Evolutionary conservation across 2,329 filamentous ascomycete species (phyloP).

Genomic region (Penicillium sp.): DNA sequence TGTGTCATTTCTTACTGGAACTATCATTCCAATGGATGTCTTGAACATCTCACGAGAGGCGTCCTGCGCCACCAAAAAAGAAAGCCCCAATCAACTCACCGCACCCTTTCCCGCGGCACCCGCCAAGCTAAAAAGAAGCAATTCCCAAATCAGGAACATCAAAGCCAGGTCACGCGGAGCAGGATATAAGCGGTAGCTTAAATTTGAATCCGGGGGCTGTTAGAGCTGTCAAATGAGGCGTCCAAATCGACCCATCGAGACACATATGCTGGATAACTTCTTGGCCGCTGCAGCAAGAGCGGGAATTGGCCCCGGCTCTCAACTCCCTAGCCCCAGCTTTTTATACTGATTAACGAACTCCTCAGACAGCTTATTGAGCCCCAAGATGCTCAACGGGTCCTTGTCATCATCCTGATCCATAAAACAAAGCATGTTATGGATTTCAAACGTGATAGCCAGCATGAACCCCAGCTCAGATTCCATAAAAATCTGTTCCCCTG

Average conservation of each 20-base stretch:
- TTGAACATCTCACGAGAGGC: not conserved
- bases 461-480: conserved; percentile 23
- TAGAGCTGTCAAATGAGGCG: not conserved
- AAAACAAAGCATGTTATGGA: conserved; percentile 24
- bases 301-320: not conserved
- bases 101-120: too few relatives aligned
- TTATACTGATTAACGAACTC: conserved; percentile 22
- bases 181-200: not conserved
- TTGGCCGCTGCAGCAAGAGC: conserved; percentile 6
- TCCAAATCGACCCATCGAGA: conserved; percentile 1
- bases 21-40: not conserved
- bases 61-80: too few relatives aligned
- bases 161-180: too few relatives aligned
- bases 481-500: conserved; percentile 6
- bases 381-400: conserved; percentile 19
- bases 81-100: too few relatives aligned
- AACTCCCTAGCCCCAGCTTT: conserved; percentile 11
- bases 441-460: conserved; percentile 23
- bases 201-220: not conserved
- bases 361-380: conserved; percentile 21
- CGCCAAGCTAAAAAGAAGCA: too few relatives aligned
- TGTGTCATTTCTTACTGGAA: not conserved
- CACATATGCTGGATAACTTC: conserved; percentile 3
- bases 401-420: conserved; percentile 22
- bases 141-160: too few relatives aligned